Base-by-base conservation (phyloP, 1,284 basidiomycete species). In the Polyporus tsugae region DNA sequence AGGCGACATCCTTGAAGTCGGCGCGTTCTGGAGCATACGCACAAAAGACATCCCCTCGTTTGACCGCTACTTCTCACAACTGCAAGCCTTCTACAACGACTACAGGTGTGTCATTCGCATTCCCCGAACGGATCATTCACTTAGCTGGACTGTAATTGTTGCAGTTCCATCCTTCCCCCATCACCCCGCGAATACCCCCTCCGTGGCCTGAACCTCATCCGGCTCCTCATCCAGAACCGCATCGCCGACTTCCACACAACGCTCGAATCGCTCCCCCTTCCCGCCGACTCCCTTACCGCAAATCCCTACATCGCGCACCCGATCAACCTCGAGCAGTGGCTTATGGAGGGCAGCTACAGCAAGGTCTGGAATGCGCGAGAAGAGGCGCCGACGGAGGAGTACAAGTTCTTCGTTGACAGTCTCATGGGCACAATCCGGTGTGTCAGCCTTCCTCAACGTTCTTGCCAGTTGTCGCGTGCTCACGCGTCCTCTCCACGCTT, bases 191-290 rank as follows among this genome's bases (percentile, higher is more conserved):
- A 97, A 82, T 93, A 91, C 73, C 90, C 97, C 60, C 91, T 99
- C 67, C 90, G 96, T 61, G 97, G 97, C 1, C 89, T 99, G 33
- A 93, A 97, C 77, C 92, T 99, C 77, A 93, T 99, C 74, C 94
- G 95, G 35, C 89, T 98, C 69, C 90, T 99, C 72, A 96, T 95
- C 1, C 95, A 97, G 80, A 99, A 98, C 81, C 91, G 95, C 77
- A 98, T 99, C 78, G 95, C 97, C 53, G 94, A 97, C 78, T 99
- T 99, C 85, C 98, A 99, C 80, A 98, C 96, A n/a, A 92, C 95
- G n/a, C 89, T 99, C 67, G 98, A 99, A 80, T 94, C 95, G n/a
- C 88, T 99, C 25, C 91, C 91, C 2, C 83, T 97, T 35, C 87
- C 90, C 58, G 87, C 91, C 0, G 90, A 93, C 70, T 87, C 89